These are phyloP conservation scores for Meyerozyma athensensis DNA, from an alignment of 1,139 yeast species.

Conservation along the genomic window DNA sequence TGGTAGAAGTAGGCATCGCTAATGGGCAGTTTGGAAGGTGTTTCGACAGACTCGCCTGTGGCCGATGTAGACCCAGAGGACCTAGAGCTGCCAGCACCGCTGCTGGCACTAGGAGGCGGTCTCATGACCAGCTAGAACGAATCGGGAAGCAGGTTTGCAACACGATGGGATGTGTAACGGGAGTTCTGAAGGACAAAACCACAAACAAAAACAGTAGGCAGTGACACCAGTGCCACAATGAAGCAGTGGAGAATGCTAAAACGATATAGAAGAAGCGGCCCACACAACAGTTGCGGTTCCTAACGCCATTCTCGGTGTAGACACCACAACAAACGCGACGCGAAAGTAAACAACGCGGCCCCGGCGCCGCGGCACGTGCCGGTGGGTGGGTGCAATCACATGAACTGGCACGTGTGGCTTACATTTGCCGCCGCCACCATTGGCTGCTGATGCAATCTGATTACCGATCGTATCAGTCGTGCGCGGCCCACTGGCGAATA, in stretches of 20 bases:
- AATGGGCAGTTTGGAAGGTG: slow-evolving; percentile 3
- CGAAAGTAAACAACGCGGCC: slow-evolving; percentile 4
- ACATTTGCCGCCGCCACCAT: not conserved
- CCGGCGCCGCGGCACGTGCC: not conserved
- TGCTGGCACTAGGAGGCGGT: slow-evolving; percentile 3
- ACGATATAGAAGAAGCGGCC: no score
- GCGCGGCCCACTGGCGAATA: no score
- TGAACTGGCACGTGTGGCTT: not conserved
- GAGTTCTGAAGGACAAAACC: no score
- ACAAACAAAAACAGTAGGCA: no score
- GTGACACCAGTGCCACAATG: no score
- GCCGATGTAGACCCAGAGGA: slow-evolving; percentile 2
- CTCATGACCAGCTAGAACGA: not conserved
- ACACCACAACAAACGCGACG: slow-evolving; percentile 3
- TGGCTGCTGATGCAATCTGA: slow-evolving; percentile 4
- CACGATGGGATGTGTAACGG: no score
- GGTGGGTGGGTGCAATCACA: not conserved
- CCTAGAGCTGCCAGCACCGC: not conserved
- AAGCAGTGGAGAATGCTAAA: no score
- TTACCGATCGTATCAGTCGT: not conserved
- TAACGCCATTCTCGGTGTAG: slow-evolving; percentile 1
- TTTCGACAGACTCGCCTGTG: slow-evolving; percentile 1
- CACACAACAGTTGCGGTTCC: no score
- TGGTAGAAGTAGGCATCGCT: slow-evolving; percentile 1
- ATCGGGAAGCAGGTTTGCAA: no score